Base-by-base conservation (phyloP, 306 rosid genomes). In the Inga oerstediana region DNA sequence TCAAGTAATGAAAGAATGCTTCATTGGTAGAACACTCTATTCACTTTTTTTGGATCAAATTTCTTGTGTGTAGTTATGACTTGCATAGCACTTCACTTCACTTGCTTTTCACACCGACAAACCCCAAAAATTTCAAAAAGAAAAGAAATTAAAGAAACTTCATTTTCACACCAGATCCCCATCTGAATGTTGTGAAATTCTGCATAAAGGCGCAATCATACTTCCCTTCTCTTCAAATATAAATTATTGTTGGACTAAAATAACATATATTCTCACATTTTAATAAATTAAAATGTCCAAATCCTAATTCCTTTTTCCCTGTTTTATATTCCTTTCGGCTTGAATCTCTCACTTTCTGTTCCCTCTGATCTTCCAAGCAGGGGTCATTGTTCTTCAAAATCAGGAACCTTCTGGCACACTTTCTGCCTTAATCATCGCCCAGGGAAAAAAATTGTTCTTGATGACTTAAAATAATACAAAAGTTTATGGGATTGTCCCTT, bases 31-130 rank as follows among this genome's bases (percentile, higher is more conserved):
- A 17, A 32, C 17, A 17, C 19, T 51, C 66, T 32, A 30, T 74
- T 74, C 44, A 49, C 78, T 79, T 69, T 37, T 79, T 69, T 22
- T 71, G 20, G 34, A 68, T 79, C 69, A 68, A 51, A 20, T 64
- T 79, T 68, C 66, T 37, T 15, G 11, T 12, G 15, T 79, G 54
- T 69, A 37, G 15, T 69, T 34, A 32, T 46, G 34, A 45, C 64
- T 65, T 17, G 67, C 76, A 13, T 22, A 24, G 58, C 37, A 45
- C 75, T 72, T 45, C 32, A 22, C 76, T 22, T 39, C 10, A 30
- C 39, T 32, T 52, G 45, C 46, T 72, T 74, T 74, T 52, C 78
- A 49, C 78, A 9, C 22, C 17, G 66, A 59, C 66, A 34, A 14
- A 14, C 30, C 32, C 30, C 64, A 56, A 56, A 46, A 11, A 46